phyloP scores from a whole-genome alignment of 768 basidiomycete species.

The Wakefieldia striispora region DNA sequence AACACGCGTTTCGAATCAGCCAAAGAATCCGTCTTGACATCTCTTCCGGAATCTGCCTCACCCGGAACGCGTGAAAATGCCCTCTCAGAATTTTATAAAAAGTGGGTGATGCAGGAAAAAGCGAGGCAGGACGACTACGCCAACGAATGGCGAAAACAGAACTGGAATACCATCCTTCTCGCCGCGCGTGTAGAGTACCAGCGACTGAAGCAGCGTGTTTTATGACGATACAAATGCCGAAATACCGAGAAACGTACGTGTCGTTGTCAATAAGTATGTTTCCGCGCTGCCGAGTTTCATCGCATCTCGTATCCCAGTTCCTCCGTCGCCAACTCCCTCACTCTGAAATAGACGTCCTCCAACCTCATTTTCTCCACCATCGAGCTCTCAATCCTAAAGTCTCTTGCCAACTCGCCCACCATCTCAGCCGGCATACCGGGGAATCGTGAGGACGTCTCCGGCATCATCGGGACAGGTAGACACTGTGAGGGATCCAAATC shows the following conservation, averaged over 20 bases:
- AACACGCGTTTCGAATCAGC: constrained; percentile 78
- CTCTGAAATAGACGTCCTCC: constrained; percentile 58
- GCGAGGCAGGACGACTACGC: constrained; percentile 58
- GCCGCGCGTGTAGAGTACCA: constrained; percentile 56
- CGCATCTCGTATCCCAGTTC: constrained; percentile 40
- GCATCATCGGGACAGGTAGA: constrained; percentile 52
- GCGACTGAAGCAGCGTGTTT: constrained; percentile 37
- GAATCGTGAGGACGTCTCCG: constrained; percentile 70
- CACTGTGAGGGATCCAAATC: constrained; percentile 58
- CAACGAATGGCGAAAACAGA: constrained; percentile 64
- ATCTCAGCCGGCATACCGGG: constrained; percentile 69
- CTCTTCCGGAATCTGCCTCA: constrained; percentile 51
- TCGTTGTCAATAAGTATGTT: neutral
- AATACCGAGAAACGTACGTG: no score
- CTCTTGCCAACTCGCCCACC: constrained; percentile 53
- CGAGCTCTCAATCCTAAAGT: constrained; percentile 63
- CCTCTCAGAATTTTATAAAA: constrained; percentile 68
- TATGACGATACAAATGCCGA: constrained; percentile 2
- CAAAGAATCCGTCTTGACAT: constrained; percentile 54
- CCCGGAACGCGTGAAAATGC: constrained; percentile 61
- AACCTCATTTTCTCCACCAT: constrained; percentile 52
- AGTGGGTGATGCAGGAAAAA: constrained; percentile 73
- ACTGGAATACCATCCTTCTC: constrained; percentile 53
- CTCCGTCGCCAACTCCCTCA: constrained; percentile 59
- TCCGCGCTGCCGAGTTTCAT: constrained; percentile 5